Evolutionary conservation across 2,329 filamentous ascomycete genomes (phyloP).

Genomic region (Alternaria sp.): DNA sequence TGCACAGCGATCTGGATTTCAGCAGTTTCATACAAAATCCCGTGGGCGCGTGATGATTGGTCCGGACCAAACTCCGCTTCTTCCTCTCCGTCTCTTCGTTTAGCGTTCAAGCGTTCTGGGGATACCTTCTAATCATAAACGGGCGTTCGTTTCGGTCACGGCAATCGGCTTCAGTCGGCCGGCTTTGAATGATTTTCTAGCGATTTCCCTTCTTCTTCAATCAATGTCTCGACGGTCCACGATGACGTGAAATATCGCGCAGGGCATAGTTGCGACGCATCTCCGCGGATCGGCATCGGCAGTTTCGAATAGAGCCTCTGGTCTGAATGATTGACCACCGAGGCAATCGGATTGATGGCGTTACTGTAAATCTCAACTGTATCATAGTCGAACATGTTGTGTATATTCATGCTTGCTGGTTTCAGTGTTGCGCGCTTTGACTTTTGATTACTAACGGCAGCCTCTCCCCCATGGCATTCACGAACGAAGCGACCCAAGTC

Average conservation of each 20-base stretch:
- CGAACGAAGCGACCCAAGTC: constrained; percentile 8
- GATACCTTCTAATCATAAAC: constrained; percentile 28
- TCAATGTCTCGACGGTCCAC: constrained; percentile 31
- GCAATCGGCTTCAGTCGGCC: constrained; percentile 26
- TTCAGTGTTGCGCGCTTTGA: constrained; percentile 14
- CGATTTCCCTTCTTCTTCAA: constrained; percentile 21
- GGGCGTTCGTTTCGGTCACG: constrained; percentile 32
- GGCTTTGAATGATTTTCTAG: constrained; percentile 16
- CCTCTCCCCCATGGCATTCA: neutral
- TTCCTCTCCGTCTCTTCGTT: constrained; percentile 35
- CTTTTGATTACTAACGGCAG: constrained; percentile 19
- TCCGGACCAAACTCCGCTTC: constrained; percentile 27
- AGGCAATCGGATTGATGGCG: constrained; percentile 5
- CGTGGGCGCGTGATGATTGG: constrained; percentile 43
- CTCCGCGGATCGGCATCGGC: constrained; percentile 16
- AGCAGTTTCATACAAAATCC: constrained; percentile 50
- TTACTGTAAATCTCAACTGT: constrained; percentile 19
- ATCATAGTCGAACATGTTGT: constrained; percentile 12
- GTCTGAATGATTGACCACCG: neutral
- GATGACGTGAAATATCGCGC: constrained; percentile 35
- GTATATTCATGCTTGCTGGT: neutral
- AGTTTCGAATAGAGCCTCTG: neutral
- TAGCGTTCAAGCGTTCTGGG: constrained; percentile 50
- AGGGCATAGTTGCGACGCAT: constrained; percentile 8
- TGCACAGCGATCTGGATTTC: constrained; percentile 48